Conservation (phyloP, 257 asterid species). For the Craterostigma plantagineum region DNA sequence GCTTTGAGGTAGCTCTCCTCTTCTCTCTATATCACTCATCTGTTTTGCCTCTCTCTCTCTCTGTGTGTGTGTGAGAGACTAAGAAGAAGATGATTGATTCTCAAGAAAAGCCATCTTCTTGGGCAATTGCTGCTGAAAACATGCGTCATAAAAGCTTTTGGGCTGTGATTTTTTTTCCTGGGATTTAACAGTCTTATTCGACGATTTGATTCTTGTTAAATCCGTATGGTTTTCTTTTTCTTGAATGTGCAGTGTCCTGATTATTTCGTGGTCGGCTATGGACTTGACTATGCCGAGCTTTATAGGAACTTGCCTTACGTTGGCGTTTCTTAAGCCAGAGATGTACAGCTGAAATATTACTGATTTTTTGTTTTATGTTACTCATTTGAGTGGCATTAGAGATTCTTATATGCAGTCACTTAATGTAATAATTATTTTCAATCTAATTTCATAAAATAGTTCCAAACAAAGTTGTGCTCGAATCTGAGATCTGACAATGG, state of each 20-base stretch:
- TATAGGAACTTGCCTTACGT: slow-evolving; percentile 81
- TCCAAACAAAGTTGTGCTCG: no score
- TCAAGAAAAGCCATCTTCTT: background rate
- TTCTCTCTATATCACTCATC: slow-evolving; percentile 9
- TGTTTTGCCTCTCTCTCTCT: no score
- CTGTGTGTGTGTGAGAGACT: no score
- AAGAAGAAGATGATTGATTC: no score
- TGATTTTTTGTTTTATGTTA: background rate
- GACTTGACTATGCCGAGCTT: slow-evolving; percentile 63
- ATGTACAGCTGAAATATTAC: slow-evolving; percentile 35
- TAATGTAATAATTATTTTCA: no score
- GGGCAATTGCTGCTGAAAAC: background rate
- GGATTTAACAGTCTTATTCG: background rate
- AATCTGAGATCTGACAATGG: no score
- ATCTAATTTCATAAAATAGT: no score
- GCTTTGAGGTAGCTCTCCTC: slow-evolving; percentile 64
- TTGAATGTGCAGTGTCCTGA: slow-evolving; percentile 56
- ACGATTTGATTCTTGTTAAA: background rate
- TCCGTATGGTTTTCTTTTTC: background rate
- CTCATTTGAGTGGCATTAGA: no score
- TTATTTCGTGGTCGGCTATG: slow-evolving; percentile 81
- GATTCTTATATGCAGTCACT: no score
- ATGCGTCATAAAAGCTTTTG: no score
- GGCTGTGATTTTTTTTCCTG: background rate
- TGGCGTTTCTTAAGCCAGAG: slow-evolving; percentile 76